Conservation (phyloP, 1,139 yeast species). For the Lodderomyces jiufengensis region DNA sequence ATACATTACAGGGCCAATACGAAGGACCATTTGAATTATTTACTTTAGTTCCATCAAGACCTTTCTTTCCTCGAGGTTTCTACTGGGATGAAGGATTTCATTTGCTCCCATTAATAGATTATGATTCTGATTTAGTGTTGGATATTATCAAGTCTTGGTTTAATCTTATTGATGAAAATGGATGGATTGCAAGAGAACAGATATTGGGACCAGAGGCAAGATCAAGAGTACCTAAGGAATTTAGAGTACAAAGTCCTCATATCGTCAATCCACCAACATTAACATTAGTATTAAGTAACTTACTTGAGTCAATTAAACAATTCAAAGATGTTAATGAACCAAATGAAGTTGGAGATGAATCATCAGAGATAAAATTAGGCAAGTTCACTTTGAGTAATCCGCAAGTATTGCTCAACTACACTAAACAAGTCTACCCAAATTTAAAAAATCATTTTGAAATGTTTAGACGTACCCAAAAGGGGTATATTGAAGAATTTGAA, state of each 20-base stretch:
- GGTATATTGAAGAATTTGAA: constrained; percentile 69
- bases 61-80: constrained; percentile 94
- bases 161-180: constrained; percentile 75
- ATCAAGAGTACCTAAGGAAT: constrained; percentile 82
- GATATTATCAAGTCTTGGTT: constrained; percentile 90
- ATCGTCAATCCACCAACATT: constrained; percentile 96
- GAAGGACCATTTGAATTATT: constrained; percentile 76
- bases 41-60: constrained; percentile 86
- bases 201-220: constrained; percentile 91
- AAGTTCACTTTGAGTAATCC: constrained; percentile 56
- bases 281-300: constrained; percentile 70
- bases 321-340: constrained; percentile 24
- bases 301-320: constrained; percentile 44
- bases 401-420: constrained; percentile 57
- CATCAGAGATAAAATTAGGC: constrained; percentile 31
- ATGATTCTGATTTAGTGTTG: constrained; percentile 79
- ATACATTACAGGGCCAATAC: constrained; percentile 45
- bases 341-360: constrained; percentile 3
- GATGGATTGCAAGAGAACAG: constrained; percentile 97
- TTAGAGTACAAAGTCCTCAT: constrained; percentile 81
- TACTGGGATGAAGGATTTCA: constrained; percentile 99
- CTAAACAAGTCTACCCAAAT: constrained; percentile 69
- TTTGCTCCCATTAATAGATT: constrained; percentile 73
- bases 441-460: constrained; percentile 76
- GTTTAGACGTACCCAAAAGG: constrained; percentile 81